A percentile compares a stretch with the other conserved stretches of the same genome.
phyloP scores from a whole-genome alignment of 169 alveolate species.

The Plasmodium cynomolgi region DNA sequence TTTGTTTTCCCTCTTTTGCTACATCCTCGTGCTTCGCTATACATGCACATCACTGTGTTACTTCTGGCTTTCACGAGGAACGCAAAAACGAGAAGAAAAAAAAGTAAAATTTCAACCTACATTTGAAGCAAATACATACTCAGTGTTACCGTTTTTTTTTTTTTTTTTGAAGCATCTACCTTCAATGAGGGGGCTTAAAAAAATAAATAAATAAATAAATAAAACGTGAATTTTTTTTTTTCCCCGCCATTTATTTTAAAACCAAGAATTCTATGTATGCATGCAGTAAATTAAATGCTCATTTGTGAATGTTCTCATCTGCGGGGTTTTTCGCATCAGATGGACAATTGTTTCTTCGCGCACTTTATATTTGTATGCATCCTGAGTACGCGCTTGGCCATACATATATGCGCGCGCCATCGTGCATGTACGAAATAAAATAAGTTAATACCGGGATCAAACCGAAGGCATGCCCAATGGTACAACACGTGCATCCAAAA shows the following conservation, averaged over 20 bases:
- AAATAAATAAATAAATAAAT: background rate
- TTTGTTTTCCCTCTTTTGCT: background rate
- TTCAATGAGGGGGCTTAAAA: too few relatives aligned
- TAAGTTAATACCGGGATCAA: background rate
- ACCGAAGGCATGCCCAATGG: background rate
- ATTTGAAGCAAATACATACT: background rate
- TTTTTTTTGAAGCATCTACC: too few relatives aligned
- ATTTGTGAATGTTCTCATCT: background rate
- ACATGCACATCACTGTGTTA: too few relatives aligned
- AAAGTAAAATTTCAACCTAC: background rate
- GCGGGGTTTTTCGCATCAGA: background rate
- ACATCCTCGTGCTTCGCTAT: background rate
- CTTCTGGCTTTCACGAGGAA: background rate
- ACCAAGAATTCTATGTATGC: background rate
- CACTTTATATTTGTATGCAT: background rate
- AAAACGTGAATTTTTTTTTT: background rate
- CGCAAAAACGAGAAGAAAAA: background rate
- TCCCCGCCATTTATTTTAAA: background rate
- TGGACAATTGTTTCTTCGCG: background rate
- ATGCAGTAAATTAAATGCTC: background rate
- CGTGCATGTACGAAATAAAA: background rate
- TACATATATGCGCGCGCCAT: background rate
- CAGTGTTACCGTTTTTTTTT: background rate
- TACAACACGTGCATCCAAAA: background rate
- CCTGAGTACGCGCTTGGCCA: background rate